A percentile compares a stretch with the other conserved stretches of the same genome.
phyloP scores from a whole-genome alignment of 129 eudicot genomes.

The Sambucus nigra region DNA sequence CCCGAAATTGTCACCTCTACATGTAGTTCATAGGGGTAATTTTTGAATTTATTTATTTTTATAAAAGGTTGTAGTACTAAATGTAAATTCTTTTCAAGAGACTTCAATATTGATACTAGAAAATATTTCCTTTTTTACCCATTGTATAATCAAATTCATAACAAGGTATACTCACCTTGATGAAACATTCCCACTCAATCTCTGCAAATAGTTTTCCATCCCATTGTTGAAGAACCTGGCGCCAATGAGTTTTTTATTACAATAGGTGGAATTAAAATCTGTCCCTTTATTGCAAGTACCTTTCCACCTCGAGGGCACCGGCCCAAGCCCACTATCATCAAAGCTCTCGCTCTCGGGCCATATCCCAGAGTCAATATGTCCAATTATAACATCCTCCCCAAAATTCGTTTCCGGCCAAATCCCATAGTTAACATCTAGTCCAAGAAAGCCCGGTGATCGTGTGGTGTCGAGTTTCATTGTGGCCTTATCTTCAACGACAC shows the following conservation, averaged over 20 bases:
- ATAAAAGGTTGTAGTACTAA: no score
- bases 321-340: not conserved
- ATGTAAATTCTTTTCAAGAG: no score
- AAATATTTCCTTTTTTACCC: no score
- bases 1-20: no score
- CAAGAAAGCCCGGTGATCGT: not conserved
- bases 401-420: not conserved
- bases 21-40: no score
- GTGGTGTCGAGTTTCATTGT: not conserved
- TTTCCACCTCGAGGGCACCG: not conserved
- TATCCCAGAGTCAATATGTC: not conserved
- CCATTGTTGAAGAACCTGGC: not conserved
- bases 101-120: no score
- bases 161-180: no score
- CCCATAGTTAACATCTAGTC: not conserved
- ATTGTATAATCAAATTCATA: no score
- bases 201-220: not conserved
- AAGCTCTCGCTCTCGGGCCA: conserved; percentile 10
- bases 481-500: not conserved
- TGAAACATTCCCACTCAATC: no score
- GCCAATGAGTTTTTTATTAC: not conserved
- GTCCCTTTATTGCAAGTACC: not conserved
- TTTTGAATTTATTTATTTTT: no score
- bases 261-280: not conserved
- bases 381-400: not conserved